Evolutionary conservation across 805 yeast species (phyloP).

Genomic region (Kockiozyma suomiensis): DNA sequence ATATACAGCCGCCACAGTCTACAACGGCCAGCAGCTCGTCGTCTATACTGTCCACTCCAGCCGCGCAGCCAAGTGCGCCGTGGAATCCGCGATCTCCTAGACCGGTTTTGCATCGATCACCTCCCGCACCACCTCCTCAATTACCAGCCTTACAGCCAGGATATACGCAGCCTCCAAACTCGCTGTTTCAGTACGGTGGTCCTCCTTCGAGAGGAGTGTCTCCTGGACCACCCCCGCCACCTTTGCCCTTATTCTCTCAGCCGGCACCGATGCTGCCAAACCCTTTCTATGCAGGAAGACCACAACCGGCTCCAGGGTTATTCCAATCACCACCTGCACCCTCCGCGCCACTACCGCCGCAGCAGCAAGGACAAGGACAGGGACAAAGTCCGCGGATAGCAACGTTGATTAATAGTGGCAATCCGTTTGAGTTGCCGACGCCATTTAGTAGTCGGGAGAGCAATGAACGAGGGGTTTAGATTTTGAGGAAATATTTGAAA

Average conservation of each 20-base stretch:
- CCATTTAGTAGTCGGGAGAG: slow-evolving; percentile 33
- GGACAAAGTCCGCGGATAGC: slow-evolving; percentile 16
- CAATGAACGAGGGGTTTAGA: slow-evolving; percentile 29
- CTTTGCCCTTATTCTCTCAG: not conserved
- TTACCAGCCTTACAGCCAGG: slow-evolving; percentile 1
- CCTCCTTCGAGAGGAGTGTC: not conserved
- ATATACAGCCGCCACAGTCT: not conserved
- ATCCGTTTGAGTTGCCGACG: slow-evolving; percentile 23
- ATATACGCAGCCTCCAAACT: not conserved
- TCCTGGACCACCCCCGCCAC: slow-evolving; percentile 10
- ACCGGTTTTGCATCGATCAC: not conserved
- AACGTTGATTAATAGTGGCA: slow-evolving; percentile 10
- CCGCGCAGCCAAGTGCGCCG: not conserved
- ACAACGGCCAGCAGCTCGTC: not conserved
- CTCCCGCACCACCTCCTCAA: slow-evolving; percentile 4
- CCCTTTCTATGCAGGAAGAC: not conserved
- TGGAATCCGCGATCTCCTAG: not conserved
- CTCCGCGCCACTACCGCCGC: slow-evolving; percentile 2
- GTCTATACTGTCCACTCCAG: not conserved
- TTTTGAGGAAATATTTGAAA: too few species aligned
- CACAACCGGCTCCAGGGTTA: not conserved
- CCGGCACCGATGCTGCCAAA: slow-evolving; percentile 2
- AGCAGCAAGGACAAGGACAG: slow-evolving; percentile 4
- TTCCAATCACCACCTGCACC: not conserved
- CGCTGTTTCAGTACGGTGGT: not conserved